Conservation (phyloP, 257 asterid species). For the Mitragyna speciosa region DNA sequence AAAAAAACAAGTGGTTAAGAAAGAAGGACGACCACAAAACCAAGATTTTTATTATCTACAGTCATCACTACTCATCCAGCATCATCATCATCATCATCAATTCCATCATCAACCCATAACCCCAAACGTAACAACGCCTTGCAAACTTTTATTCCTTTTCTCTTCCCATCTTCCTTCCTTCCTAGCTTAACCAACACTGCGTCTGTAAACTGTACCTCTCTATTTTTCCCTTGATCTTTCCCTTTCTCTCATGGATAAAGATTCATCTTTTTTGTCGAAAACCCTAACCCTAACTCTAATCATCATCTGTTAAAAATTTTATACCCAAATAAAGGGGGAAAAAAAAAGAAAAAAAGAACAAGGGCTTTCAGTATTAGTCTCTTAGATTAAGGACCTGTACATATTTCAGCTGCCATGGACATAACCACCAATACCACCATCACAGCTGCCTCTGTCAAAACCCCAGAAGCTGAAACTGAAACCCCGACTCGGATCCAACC, state of each 20-base stretch:
- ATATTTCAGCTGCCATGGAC: constrained; percentile 58
- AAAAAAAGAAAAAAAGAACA: neutral
- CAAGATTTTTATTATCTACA: constrained; percentile 56
- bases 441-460: constrained; percentile 34
- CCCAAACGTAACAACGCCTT: neutral
- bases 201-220: neutral
- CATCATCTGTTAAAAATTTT: constrained; percentile 10
- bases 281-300: constrained; percentile 35
- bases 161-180: neutral
- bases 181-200: neutral
- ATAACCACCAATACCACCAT: constrained; percentile 30
- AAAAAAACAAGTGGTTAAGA: constrained; percentile 51
- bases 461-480: constrained; percentile 70
- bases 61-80: constrained; percentile 27
- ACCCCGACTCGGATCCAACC: constrained; percentile 78
- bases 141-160: neutral
- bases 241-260: constrained; percentile 27
- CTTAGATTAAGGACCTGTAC: constrained; percentile 13
- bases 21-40: constrained; percentile 65
- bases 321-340: no score
- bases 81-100: constrained; percentile 35
- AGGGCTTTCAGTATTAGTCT: neutral
- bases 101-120: constrained; percentile 25
- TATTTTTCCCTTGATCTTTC: neutral
- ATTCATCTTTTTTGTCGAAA: constrained; percentile 21